phyloP scores from a whole-genome alignment of 2,329 filamentous ascomycete species.

The Balansia obtecta region DNA sequence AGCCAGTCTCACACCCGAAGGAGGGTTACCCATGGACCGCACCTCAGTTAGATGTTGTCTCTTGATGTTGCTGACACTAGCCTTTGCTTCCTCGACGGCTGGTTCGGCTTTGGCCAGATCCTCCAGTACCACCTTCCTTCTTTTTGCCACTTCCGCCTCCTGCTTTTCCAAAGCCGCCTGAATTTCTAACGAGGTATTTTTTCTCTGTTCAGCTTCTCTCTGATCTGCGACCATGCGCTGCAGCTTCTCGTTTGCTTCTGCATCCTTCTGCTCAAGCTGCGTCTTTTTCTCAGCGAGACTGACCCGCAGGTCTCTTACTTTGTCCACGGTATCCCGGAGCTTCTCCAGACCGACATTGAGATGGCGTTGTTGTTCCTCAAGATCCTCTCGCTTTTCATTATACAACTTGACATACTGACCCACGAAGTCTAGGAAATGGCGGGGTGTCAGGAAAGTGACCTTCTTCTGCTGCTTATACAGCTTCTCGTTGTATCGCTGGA shows the following conservation, averaged over 20 bases:
- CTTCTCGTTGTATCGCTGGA: conserved; percentile 80
- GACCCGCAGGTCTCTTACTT: conserved; percentile 81
- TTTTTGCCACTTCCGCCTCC: conserved; percentile 72
- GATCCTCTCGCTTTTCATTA: conserved; percentile 94
- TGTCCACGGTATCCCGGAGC: conserved; percentile 89
- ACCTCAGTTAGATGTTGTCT: conserved; percentile 95
- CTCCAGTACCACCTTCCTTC: conserved; percentile 71
- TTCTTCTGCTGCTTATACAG: conserved; percentile 86
- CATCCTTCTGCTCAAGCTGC: conserved; percentile 85
- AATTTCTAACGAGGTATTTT: conserved; percentile 77
- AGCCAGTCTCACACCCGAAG: conserved; percentile 78
- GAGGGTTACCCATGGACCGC: conserved; percentile 89
- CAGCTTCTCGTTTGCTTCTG: conserved; percentile 92
- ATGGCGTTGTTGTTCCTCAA: conserved; percentile 97
- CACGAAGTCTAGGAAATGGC: conserved; percentile 96
- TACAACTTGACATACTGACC: conserved; percentile 96
- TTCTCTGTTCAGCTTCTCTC: conserved; percentile 83
- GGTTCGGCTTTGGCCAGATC: conserved; percentile 89
- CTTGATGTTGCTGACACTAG: conserved; percentile 98
- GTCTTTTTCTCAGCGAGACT: conserved; percentile 91
- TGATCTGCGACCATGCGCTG: conserved; percentile 96
- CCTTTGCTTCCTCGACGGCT: conserved; percentile 82
- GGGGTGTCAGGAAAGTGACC: conserved; percentile 84
- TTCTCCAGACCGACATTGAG: conserved; percentile 98
- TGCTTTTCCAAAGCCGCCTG: conserved; percentile 80